Evolutionary conservation across 2,329 filamentous ascomycete genomes (phyloP).

Genomic region (Trichoderma atrobrunneum): DNA sequence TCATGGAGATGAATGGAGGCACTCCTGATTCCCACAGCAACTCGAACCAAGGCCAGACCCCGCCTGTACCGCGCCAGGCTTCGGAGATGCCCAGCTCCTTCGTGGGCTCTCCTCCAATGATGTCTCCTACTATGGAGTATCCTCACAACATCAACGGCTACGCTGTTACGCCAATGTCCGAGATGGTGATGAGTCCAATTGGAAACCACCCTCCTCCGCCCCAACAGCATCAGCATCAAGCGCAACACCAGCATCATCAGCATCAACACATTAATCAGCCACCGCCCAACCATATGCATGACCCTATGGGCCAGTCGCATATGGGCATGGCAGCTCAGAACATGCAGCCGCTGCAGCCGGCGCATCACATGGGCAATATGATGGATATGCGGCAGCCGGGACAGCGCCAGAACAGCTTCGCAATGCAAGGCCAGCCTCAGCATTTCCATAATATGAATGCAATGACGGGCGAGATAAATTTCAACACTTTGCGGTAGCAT

Average conservation of each 20-base stretch:
- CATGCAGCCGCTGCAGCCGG: slow-evolving; percentile 28
- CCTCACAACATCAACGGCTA: slow-evolving; percentile 45
- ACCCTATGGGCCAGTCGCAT: slow-evolving; percentile 31
- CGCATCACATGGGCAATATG: slow-evolving; percentile 32
- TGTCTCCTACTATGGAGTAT: slow-evolving; percentile 54
- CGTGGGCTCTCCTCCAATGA: slow-evolving; percentile 50
- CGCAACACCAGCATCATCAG: background rate
- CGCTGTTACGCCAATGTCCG: slow-evolving; percentile 44
- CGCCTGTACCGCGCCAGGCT: slow-evolving; percentile 29
- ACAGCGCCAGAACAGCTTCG: slow-evolving; percentile 35
- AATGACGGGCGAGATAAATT: slow-evolving; percentile 32
- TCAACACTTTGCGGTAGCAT: slow-evolving; percentile 22
- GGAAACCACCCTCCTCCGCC: slow-evolving; percentile 30
- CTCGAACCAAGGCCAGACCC: slow-evolving; percentile 31
- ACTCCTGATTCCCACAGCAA: slow-evolving; percentile 35
- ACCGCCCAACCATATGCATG: slow-evolving; percentile 31
- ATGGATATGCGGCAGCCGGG: slow-evolving; percentile 28
- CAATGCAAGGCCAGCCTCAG: slow-evolving; percentile 31
- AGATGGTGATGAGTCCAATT: slow-evolving; percentile 54
- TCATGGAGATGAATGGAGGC: slow-evolving; percentile 35
- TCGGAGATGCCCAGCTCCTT: slow-evolving; percentile 49
- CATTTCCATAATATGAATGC: slow-evolving; percentile 45
- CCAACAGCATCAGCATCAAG: slow-evolving; percentile 21
- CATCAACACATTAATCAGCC: slow-evolving; percentile 34
- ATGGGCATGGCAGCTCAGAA: slow-evolving; percentile 25